phyloP scores from a whole-genome alignment of 2,329 filamentous ascomycete genomes.

The Fusarium concolor region DNA sequence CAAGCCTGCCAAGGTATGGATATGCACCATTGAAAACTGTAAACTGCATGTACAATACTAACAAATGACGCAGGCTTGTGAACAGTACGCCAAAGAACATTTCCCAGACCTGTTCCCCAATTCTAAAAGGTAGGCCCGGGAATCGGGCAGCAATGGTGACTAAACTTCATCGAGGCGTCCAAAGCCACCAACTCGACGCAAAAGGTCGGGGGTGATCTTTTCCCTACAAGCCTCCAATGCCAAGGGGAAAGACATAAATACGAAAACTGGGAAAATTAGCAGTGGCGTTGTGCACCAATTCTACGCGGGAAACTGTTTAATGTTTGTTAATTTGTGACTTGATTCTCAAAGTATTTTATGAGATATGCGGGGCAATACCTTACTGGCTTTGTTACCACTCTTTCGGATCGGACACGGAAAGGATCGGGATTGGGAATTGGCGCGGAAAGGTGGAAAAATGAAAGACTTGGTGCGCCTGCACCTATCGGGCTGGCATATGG shows the following conservation, averaged over 20 bases:
- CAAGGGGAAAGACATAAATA: slow-evolving; percentile 29
- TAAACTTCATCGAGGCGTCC: too few species aligned
- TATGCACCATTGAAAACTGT: neutral
- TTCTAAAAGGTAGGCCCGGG: slow-evolving; percentile 50
- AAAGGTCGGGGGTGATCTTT: neutral
- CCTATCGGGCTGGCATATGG: neutral
- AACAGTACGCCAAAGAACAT: slow-evolving; percentile 95
- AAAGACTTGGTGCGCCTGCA: slow-evolving; percentile 25
- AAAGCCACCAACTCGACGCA: neutral
- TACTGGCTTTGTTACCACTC: slow-evolving; percentile 31
- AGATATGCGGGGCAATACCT: slow-evolving; percentile 30
- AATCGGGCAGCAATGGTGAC: too few species aligned
- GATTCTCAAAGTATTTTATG: slow-evolving; percentile 27
- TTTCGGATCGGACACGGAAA: slow-evolving; percentile 38
- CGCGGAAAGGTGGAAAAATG: slow-evolving; percentile 32
- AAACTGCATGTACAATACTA: neutral
- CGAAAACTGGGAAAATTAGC: slow-evolving; percentile 30
- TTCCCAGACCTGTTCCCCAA: slow-evolving; percentile 68
- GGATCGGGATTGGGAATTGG: slow-evolving; percentile 31
- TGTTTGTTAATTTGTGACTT: slow-evolving; percentile 27
- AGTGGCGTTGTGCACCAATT: slow-evolving; percentile 35
- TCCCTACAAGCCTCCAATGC: neutral
- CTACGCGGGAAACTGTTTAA: slow-evolving; percentile 44
- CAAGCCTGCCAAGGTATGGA: slow-evolving; percentile 85
- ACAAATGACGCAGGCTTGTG: slow-evolving; percentile 56